phyloP scores from a whole-genome alignment of 2,329 filamentous ascomycete species.

The Phyllosticta capitalensis region DNA sequence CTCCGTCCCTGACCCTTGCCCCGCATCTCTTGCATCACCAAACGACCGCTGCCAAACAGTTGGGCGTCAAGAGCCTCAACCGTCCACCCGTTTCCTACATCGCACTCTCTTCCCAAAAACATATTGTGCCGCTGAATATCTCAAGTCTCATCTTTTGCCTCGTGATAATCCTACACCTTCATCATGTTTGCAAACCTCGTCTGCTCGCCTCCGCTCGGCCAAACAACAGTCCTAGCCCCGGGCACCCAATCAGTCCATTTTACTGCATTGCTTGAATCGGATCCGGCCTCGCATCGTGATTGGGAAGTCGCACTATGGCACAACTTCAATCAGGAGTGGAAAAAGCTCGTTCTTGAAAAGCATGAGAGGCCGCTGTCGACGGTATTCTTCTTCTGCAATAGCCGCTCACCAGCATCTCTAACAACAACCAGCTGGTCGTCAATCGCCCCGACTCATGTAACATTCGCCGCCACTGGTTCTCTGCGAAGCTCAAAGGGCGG shows the following conservation, averaged over 20 bases:
- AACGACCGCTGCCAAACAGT: neutral
- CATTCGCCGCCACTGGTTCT: constrained; percentile 43
- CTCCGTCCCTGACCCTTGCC: neutral
- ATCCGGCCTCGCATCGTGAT: constrained; percentile 41
- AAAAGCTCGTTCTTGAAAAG: constrained; percentile 32
- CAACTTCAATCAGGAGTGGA: constrained; percentile 48
- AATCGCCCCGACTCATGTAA: constrained; percentile 11
- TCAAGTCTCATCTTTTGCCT: neutral
- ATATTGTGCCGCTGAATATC: neutral
- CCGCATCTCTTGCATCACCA: neutral
- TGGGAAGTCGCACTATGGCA: constrained; percentile 76
- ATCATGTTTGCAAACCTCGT: constrained; percentile 45
- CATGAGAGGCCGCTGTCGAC: neutral
- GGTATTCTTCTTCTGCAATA: neutral
- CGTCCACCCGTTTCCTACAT: neutral
- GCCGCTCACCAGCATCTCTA: neutral
- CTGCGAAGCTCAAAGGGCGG: constrained; percentile 35
- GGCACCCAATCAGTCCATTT: constrained; percentile 43
- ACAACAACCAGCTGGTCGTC: constrained; percentile 8
- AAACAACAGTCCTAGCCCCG: constrained; percentile 53
- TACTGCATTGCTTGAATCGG: constrained; percentile 60
- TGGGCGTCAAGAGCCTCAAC: constrained; percentile 3
- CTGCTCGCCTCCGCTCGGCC: constrained; percentile 64
- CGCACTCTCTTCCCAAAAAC: neutral
- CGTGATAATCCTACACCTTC: neutral